These are phyloP conservation scores for Fraxinus paxiana DNA, from an alignment of 305 asterid species.

Conservation along the genomic window DNA sequence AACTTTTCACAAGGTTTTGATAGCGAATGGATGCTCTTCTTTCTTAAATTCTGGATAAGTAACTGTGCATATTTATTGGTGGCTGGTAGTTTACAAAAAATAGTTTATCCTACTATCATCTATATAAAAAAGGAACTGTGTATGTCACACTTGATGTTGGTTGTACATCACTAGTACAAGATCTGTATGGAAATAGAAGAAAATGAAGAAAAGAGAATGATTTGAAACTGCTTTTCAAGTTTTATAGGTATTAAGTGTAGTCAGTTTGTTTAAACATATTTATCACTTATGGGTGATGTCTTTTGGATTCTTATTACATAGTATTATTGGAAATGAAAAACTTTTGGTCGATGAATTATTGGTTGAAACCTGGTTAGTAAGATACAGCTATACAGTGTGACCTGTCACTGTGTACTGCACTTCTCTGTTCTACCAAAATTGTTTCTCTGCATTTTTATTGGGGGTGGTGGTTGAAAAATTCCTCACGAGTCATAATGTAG, in stretches of 20 bases:
- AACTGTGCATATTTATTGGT: background rate
- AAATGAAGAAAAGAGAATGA: background rate
- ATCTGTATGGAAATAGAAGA: background rate
- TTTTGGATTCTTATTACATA: background rate
- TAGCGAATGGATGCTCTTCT: background rate
- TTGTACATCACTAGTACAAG: background rate
- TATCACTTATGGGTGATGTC: background rate
- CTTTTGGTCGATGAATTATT: background rate
- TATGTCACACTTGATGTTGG: background rate
- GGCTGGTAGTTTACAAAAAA: background rate
- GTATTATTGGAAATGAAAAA: background rate
- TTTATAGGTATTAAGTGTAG: background rate
- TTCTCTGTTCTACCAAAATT: background rate
- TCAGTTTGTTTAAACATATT: background rate
- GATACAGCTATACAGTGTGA: background rate
- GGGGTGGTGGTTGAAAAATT: background rate
- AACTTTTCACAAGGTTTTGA: background rate
- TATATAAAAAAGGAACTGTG: background rate
- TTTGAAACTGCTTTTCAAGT: background rate
- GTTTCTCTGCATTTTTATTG: background rate
- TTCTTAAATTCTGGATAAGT: background rate
- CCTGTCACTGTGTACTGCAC: slow-evolving; percentile 2
- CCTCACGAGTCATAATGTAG: background rate
- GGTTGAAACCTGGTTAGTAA: background rate
- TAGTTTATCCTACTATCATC: background rate